Conservation (phyloP, 2,329 filamentous ascomycete genomes). For the Amauroascus verrucosus region DNA sequence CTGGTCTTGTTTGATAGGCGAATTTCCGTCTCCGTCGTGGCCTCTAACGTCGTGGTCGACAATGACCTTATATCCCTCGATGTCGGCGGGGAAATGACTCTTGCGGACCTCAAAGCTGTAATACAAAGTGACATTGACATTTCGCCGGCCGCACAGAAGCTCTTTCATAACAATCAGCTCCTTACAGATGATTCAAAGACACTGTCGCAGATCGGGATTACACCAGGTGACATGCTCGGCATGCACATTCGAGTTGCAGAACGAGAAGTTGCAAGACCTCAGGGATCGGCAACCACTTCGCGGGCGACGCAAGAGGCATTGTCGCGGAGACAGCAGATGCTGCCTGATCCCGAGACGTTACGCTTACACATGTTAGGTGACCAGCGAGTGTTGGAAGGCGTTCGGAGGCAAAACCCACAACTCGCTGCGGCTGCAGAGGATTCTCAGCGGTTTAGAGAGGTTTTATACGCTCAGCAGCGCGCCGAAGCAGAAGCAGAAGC, state of each 20-base stretch:
- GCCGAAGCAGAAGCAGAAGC: slow-evolving; percentile 61
- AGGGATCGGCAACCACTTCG: slow-evolving; percentile 11
- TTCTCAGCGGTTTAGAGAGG: slow-evolving; percentile 62
- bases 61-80: slow-evolving; percentile 72
- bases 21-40: slow-evolving; percentile 76
- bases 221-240: slow-evolving; percentile 84
- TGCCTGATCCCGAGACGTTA: slow-evolving; percentile 63
- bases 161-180: slow-evolving; percentile 81
- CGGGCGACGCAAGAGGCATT: slow-evolving; percentile 22
- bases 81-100: slow-evolving; percentile 68
- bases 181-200: slow-evolving; percentile 70
- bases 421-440: slow-evolving; percentile 68
- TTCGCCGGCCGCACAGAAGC: slow-evolving; percentile 61
- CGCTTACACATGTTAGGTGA: slow-evolving; percentile 75
- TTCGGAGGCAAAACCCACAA: slow-evolving; percentile 62
- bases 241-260: slow-evolving; percentile 54
- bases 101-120: slow-evolving; percentile 76
- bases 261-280: slow-evolving; percentile 17
- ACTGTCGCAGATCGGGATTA: slow-evolving; percentile 67
- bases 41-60: slow-evolving; percentile 55
- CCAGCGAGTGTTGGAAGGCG: slow-evolving; percentile 58
- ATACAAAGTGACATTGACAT: slow-evolving; percentile 75
- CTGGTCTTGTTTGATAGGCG: slow-evolving; percentile 47
- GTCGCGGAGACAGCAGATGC: slow-evolving; percentile 21
- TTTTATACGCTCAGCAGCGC: slow-evolving; percentile 57